These are phyloP conservation scores for Carex littledalei DNA, from an alignment of 176 grass and related monocot genomes.

Conservation along the genomic window DNA sequence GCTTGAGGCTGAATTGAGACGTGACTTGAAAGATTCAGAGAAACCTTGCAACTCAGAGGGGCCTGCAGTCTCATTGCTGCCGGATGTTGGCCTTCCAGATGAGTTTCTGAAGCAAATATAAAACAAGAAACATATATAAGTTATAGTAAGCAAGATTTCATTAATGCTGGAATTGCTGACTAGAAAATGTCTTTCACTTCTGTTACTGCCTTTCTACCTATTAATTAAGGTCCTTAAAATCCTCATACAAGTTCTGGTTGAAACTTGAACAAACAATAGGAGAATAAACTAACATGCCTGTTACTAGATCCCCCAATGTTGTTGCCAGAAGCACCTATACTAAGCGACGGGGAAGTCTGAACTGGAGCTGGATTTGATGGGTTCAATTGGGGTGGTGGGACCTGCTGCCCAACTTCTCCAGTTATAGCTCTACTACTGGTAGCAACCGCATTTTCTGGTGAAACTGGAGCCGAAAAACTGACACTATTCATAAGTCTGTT, in stretches of 20 bases:
- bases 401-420: background rate
- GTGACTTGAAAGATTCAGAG: slow-evolving; percentile 80
- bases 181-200: background rate
- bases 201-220: background rate
- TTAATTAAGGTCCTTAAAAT: background rate
- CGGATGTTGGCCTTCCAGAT: slow-evolving; percentile 59
- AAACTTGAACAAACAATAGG: background rate
- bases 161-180: background rate
- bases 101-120: slow-evolving; percentile 22
- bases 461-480: slow-evolving; percentile 49
- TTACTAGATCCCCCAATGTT: slow-evolving; percentile 1
- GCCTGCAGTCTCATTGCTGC: slow-evolving; percentile 51
- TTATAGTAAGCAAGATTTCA: background rate
- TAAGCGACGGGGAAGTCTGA: background rate
- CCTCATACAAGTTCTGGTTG: background rate
- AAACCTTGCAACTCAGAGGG: slow-evolving; percentile 74
- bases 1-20: slow-evolving; percentile 73
- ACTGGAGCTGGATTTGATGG: background rate
- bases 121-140: background rate
- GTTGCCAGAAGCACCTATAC: slow-evolving; percentile 2
- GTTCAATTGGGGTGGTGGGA: background rate
- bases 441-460: slow-evolving; percentile 39
- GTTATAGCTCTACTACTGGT: slow-evolving; percentile 8
- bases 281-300: background rate
- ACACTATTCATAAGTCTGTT: slow-evolving; percentile 42